Base-by-base conservation (phyloP, 805 yeast species). In the Wickerhamiella alocasiicola region DNA sequence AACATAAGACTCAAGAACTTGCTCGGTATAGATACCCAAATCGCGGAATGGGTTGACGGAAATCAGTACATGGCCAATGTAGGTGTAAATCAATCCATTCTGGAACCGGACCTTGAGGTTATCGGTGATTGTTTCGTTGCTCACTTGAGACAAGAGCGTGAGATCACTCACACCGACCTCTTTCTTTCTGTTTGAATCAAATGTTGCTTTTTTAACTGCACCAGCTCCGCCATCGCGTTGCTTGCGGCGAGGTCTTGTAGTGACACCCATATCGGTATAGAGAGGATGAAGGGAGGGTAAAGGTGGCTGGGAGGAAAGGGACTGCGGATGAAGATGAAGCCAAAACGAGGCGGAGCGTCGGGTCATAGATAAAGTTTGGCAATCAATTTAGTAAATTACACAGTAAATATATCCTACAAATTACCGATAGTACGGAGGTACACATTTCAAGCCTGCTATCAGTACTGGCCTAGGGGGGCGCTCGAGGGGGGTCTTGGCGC, bases 111-210 rank as follows among this genome's bases (percentile, higher is more conserved):
- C 83, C 55, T 83, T 74, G 49, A 91, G 66, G 60, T 91, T 91
- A 15, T 87, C 94, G 56, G 85, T 84, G 65, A 91, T 91, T 31
- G 94, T 71, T 44, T 84, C 94, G 58, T 91, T 96, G 33, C 91
- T 71, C 54, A 91, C 88, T 46, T 79, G 81, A 20, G 94, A 78
- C 46, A 91, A 68, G 40, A 91, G 64, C 1, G 99, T 91, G 55
- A 91, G 67, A 61, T 91, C 99, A 31, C 94, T 79, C 6, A 91
- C 96, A 40, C 99, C 99, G n/a, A 91, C 97, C 61, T 91, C 97
- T 59, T 85, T 83, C 70, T 83, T 83, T 64, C 85, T 85, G 41
- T 76, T 65, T 25, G 79, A 62, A 52, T 91, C 97, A 57, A 85
- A 91, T 37, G 84, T 80, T 11, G 96, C 96, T 66, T 88, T 88